These are phyloP conservation scores for Solanum tarapatanum DNA, from an alignment of 257 asterid genomes.

Conservation along the genomic window DNA sequence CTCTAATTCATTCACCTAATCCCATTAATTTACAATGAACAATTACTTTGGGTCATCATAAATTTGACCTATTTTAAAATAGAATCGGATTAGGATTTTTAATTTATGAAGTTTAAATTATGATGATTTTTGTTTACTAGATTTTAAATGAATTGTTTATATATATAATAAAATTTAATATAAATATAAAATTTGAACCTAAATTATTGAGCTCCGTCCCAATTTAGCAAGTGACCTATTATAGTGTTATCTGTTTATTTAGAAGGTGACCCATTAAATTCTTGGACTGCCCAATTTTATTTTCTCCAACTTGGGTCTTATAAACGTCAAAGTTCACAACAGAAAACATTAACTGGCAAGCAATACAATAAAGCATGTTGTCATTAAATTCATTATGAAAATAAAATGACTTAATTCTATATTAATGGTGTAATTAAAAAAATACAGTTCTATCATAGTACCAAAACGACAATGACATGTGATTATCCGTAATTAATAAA, in stretches of 20 bases:
- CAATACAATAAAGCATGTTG: neutral
- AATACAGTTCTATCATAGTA: neutral
- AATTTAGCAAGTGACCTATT: neutral
- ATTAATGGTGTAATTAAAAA: neutral
- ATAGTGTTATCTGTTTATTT: neutral
- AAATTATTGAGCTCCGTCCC: neutral
- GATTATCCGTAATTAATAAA: neutral
- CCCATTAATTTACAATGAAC: neutral
- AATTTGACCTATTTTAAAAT: neutral
- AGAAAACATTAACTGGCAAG: neutral
- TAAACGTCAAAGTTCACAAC: neutral
- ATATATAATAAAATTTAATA: no score
- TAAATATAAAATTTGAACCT: neutral
- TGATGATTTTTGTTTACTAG: neutral
- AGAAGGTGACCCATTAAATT: neutral
- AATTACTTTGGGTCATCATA: neutral
- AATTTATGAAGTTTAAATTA: no score
- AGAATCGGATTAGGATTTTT: neutral
- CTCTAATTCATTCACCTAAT: neutral
- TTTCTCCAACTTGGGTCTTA: neutral
- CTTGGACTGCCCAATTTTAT: neutral
- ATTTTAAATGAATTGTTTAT: no score
- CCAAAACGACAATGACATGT: neutral
- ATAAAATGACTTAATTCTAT: neutral
- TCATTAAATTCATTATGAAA: neutral